These are phyloP conservation scores for Cystobasidium onofrii DNA, from an alignment of 768 basidiomycete species.

Conservation along the genomic window DNA sequence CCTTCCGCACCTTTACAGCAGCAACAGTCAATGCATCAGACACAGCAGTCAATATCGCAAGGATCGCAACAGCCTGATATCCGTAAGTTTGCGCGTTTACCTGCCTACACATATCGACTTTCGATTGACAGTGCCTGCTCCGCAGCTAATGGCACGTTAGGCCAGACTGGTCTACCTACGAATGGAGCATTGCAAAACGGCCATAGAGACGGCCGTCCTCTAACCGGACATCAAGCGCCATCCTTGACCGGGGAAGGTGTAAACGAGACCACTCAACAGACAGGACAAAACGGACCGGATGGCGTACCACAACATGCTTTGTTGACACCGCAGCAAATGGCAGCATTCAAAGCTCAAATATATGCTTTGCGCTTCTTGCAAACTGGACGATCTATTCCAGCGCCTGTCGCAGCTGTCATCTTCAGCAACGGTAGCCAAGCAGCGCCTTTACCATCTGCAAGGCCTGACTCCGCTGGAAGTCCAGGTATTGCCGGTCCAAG, in stretches of 20 bases:
- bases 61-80: not conserved
- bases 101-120: no score
- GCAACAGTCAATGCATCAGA: not conserved
- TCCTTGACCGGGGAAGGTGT: not conserved
- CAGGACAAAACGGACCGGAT: not conserved
- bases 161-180: not conserved
- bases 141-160: not conserved
- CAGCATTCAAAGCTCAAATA: conserved; percentile 40
- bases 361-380: conserved; percentile 41
- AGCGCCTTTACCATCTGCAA: not conserved
- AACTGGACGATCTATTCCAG: conserved; percentile 40
- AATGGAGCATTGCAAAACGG: conserved; percentile 1
- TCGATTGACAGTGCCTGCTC: not conserved
- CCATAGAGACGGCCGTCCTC: not conserved
- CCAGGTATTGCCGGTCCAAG: not conserved
- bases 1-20: no score
- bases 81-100: not conserved
- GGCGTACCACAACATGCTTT: not conserved
- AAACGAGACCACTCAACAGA: not conserved
- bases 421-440: conserved; percentile 9
- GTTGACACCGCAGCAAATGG: conserved; percentile 27
- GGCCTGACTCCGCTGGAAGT: not conserved
- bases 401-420: conserved; percentile 35
- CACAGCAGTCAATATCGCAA: not conserved
- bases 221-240: not conserved